Conservation (phyloP, 768 basidiomycete species). For the Agrocybe pediades region DNA sequence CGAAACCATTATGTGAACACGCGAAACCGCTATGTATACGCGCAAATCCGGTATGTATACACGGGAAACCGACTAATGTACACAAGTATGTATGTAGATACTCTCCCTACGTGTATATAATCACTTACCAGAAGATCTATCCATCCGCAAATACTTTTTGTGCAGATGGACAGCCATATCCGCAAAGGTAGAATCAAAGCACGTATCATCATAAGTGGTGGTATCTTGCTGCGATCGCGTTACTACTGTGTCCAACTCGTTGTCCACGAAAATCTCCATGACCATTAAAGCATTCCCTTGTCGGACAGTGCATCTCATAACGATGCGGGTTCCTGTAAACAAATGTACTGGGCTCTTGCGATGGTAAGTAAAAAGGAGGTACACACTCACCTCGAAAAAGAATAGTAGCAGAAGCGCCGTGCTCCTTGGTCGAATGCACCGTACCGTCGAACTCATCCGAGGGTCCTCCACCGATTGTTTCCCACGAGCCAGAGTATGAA, state of each 20-base stretch:
- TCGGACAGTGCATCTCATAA: constrained; percentile 10
- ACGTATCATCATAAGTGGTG: constrained; percentile 11
- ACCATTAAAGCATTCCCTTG: constrained; percentile 2
- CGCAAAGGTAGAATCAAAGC: constrained; percentile 12
- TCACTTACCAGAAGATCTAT: no score
- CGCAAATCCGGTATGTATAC: no score
- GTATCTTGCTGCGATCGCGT: constrained; percentile 3
- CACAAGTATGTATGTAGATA: no score
- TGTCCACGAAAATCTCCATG: constrained; percentile 9
- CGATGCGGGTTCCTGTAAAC: constrained; percentile 7
- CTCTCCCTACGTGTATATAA: no score
- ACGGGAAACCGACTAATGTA: no score
- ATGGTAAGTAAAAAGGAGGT: background rate
- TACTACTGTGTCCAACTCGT: background rate
- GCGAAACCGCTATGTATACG: no score
- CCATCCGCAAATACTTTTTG: no score
- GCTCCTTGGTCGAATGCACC: constrained; percentile 8
- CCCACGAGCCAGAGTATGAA: constrained; percentile 9
- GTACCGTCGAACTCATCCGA: background rate
- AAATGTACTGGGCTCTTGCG: no score
- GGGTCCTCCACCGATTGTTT: background rate
- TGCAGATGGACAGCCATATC: no score
- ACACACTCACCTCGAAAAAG: constrained; percentile 5
- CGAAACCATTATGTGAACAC: no score
- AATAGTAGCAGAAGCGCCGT: constrained; percentile 11